Evolutionary conservation across 352 stramenopile species (phyloP).

Genomic region (Globisporangium cystogenes): DNA sequence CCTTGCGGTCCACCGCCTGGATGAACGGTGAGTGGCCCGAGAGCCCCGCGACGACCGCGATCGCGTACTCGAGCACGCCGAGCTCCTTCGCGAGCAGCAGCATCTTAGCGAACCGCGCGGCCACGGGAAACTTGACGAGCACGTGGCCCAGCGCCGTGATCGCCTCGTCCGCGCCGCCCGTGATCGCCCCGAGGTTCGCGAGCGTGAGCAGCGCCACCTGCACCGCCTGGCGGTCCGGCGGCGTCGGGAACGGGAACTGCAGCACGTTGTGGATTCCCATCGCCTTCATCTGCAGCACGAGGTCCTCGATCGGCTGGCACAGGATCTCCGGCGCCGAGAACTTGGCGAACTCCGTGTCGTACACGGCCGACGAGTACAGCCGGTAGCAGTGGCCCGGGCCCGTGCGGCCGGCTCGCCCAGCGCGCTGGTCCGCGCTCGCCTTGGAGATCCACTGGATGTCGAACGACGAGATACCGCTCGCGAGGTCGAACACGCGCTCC

Average conservation of each 20-base stretch:
- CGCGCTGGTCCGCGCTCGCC: constrained; percentile 82
- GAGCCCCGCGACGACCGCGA: constrained; percentile 71
- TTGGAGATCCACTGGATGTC: constrained; percentile 91
- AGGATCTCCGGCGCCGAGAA: constrained; percentile 90
- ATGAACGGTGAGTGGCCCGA: constrained; percentile 78
- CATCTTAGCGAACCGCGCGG: constrained; percentile 88
- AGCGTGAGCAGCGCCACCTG: constrained; percentile 84
- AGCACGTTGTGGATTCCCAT: constrained; percentile 95
- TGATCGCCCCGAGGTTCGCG: constrained; percentile 68
- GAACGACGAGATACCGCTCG: constrained; percentile 91
- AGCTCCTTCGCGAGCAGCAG: constrained; percentile 75
- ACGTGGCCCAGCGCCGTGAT: constrained; percentile 80
- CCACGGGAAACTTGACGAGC: constrained; percentile 86
- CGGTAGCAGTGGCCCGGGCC: constrained; percentile 98
- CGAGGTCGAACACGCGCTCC: constrained; percentile 92
- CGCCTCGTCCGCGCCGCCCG: constrained; percentile 38
- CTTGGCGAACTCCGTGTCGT: constrained; percentile 91
- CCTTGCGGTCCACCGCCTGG: constrained; percentile 44
- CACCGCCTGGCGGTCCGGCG: constrained; percentile 86
- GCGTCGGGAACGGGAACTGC: constrained; percentile 96
- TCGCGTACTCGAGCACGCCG: constrained; percentile 69
- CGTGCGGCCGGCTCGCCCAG: constrained; percentile 94
- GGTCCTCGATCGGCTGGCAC: constrained; percentile 92
- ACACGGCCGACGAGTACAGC: constrained; percentile 96
- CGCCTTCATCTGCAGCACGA: constrained; percentile 97